Evolutionary conservation across 1,139 yeast genomes (phyloP), one percentile per base, ranked within the genome.

Genomic region (Yamadazyma aaseri): DNA sequence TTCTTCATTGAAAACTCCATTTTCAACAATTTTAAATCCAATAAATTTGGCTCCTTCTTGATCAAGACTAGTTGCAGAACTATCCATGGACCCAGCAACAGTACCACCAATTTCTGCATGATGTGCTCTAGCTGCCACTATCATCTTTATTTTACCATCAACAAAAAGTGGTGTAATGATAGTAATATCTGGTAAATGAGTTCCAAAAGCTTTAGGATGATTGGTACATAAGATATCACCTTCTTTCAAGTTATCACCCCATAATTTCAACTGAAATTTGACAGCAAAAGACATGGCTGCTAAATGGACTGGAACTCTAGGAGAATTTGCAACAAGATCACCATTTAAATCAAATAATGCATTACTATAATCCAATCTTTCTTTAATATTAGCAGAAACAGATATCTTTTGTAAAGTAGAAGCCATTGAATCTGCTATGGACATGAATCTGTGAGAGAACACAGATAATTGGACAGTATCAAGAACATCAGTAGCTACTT

Each of bases 41-140:
- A 64, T 60, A 38, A 79, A 76, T 34, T 75, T 66, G 8, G 82
- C 85, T 28, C 86, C 86, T 51, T 79, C 86, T 50, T 77, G 76
- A 63, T 74, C 76, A 17, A 79, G 56, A 44, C 68, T 76, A 36
- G 72, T 73, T 12, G 84, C 76, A 41, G 71, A 70, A 3, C 85
- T 79, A 6, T 82, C 81, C 75, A 77, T 75, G 1, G 85, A 79
- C 1, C 86, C 86, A 2, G 86, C 81, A 13, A 76, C 60, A 29
- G 77, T 59, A 17, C 86, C 85, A 26, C 86, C 86, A 47, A 79
- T 79, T 47, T 79, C 86, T 9, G 84, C 76, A 49, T 79, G 86
- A 49, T 79, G 86, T 9, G 84, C 86, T 28, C 86, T 60, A 3
- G 83, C 69, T 1, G 85, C 86, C 20, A 75, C 79, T 58, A 73